phyloP scores from a whole-genome alignment of 2,329 filamentous ascomycete species.

The Nigrograna mackinnonii region DNA sequence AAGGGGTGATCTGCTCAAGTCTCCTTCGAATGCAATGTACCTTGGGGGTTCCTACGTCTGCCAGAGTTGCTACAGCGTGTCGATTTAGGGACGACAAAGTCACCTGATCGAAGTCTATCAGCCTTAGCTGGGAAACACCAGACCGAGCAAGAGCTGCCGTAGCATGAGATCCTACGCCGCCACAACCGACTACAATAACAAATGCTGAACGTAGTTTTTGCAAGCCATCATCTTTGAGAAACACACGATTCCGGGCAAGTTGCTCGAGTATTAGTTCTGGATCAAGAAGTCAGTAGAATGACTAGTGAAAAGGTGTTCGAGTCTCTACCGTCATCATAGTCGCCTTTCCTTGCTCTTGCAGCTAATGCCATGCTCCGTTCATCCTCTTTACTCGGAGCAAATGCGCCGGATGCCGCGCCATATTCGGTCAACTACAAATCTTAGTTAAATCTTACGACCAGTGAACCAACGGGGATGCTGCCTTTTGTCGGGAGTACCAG shows the following conservation, averaged over 20 bases:
- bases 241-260: slow-evolving; percentile 88
- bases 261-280: slow-evolving; percentile 92
- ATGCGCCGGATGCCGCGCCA: slow-evolving; percentile 55
- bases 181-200: slow-evolving; percentile 88
- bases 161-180: slow-evolving; percentile 93
- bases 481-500: neutral
- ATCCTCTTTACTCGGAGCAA: slow-evolving; percentile 55
- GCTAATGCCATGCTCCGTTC: slow-evolving; percentile 62
- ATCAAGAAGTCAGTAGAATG: neutral
- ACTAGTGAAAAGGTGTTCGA: neutral
- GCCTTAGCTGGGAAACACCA: slow-evolving; percentile 81
- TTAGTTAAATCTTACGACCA: neutral
- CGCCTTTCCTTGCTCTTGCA: slow-evolving; percentile 62
- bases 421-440: slow-evolving; percentile 61
- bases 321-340: slow-evolving; percentile 63
- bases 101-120: slow-evolving; percentile 98
- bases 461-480: neutral
- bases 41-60: slow-evolving; percentile 91
- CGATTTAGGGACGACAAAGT: slow-evolving; percentile 91
- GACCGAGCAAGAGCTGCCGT: slow-evolving; percentile 84
- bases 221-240: slow-evolving; percentile 82
- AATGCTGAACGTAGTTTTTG: slow-evolving; percentile 78
- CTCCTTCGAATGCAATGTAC: slow-evolving; percentile 81
- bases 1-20: slow-evolving; percentile 85
- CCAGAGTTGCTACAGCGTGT: slow-evolving; percentile 92